Base-by-base conservation (phyloP, 2,329 filamentous ascomycete genomes). In the Epichloe gansuensis region DNA sequence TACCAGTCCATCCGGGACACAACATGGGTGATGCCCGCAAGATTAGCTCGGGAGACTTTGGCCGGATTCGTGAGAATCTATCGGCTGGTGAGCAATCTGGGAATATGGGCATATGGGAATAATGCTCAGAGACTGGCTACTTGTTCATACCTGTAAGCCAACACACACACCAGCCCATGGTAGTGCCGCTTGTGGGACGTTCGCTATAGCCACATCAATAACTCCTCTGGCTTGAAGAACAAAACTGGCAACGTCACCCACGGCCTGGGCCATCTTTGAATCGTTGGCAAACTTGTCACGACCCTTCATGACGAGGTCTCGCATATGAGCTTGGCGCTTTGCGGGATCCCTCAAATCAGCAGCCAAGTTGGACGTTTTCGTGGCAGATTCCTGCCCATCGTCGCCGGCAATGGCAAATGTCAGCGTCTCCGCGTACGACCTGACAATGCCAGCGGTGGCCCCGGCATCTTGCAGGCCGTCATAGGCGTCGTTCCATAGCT, bases 141-240 rank as follows among this genome's bases (percentile, higher is more conserved):
- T 27, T 34, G 6, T 21, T 41, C 47, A 21, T 42, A 54, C 53
- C 51, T 54, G 53, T n/a, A 54, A 41, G 31, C 51, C 53, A 31
- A 53, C 53, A 34, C 53, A 54, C 23, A 54, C 53, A n/a, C 53
- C 53, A n/a, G 53, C 53, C 53, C 53, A 54, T 15, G 53, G 53
- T 35, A 54, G 34, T 27, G 53, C 53, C 23, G 53, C 53, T 46
- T 54, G 53, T 4, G 53, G 53, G 35, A 53, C 51, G 35, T 54
- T 54, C 39, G 47, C 40, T 35, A 54, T 53, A 5, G 53, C 53
- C 39, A 53, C 53, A 41, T 54, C 53, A 31, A 54, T 52, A 12
- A 51, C 39, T 7, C 51, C 53, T 41, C 53, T 48, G 25, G 53
- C 53, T 38, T 54, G 53, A 27, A 54, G 53, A 41, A 54, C 48